phyloP scores from a whole-genome alignment of 225 moss, liverwort and hornwort species.

The Takakia lepidozioides region DNA sequence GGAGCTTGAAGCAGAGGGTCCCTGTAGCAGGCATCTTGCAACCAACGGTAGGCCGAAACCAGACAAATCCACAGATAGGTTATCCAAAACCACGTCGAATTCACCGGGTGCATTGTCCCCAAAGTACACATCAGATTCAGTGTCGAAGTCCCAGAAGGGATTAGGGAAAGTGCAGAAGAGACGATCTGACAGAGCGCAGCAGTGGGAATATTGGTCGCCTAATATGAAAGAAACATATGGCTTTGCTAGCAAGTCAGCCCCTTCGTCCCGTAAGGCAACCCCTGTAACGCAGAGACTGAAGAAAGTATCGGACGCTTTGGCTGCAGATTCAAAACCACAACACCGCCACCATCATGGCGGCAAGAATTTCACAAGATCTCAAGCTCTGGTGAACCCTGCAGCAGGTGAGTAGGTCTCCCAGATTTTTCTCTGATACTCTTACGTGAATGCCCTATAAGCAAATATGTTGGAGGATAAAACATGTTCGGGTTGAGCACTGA shows the following conservation, averaged over 20 bases:
- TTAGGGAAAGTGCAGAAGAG: background rate
- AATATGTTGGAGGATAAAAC: too few species aligned
- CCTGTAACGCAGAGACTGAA: background rate
- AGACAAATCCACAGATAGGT: background rate
- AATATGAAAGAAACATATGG: constrained; percentile 14
- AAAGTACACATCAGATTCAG: constrained; percentile 16
- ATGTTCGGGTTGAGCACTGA: too few species aligned
- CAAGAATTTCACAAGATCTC: constrained; percentile 2
- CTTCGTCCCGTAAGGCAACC: background rate
- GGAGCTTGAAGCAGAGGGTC: constrained; percentile 15
- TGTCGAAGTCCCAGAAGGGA: background rate
- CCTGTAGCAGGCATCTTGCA: constrained; percentile 6
- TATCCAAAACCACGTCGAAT: background rate
- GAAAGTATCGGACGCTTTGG: background rate
- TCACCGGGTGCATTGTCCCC: background rate
- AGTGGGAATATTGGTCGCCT: background rate
- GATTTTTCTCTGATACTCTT: too few species aligned
- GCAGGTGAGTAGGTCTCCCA: background rate
- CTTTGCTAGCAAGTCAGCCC: background rate
- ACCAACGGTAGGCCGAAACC: constrained; percentile 1
- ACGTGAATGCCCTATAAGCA: too few species aligned
- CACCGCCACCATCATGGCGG: too few species aligned
- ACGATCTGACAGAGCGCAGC: background rate
- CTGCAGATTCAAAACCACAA: background rate
- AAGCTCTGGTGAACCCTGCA: background rate